Conservation (phyloP, 345 rosid species). For the Sisymbrium irio region DNA sequence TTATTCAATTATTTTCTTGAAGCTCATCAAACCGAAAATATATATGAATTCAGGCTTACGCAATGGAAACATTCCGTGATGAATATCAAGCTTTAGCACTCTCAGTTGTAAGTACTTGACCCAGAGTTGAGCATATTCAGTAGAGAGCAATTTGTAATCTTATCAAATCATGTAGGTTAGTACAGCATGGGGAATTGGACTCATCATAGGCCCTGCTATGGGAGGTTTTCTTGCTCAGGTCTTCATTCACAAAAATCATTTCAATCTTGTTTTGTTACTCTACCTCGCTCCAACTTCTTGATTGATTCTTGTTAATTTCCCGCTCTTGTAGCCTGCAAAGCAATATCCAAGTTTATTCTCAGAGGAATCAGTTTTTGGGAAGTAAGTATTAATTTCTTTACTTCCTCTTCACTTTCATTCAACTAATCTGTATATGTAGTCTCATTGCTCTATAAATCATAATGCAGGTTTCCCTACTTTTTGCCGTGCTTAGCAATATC, state of each 20-base stretch:
- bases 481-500: conserved; percentile 69
- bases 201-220: conserved; percentile 92
- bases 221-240: conserved; percentile 98
- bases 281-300: conserved; percentile 1
- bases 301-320: conserved; percentile 7
- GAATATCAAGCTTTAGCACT: conserved; percentile 83
- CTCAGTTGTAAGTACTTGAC: conserved; percentile 60
- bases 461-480: conserved; percentile 79
- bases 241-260: conserved; percentile 1
- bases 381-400: conserved; percentile 36
- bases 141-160: background rate
- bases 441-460: conserved; percentile 12
- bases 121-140: background rate
- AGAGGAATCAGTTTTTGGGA: conserved; percentile 66
- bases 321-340: conserved; percentile 66
- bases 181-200: conserved; percentile 95
- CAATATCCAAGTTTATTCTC: conserved; percentile 69
- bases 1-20: background rate
- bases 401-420: background rate
- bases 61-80: conserved; percentile 64
- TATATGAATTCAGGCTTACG: conserved; percentile 63
- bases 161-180: conserved; percentile 52
- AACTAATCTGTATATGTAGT: background rate
- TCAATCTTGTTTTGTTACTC: background rate
- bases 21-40: background rate